A percentile compares a stretch with the other conserved stretches of the same genome.
phyloP scores from a whole-genome alignment of 2,329 filamentous ascomycete species.

The Metarhizium anisopliae region DNA sequence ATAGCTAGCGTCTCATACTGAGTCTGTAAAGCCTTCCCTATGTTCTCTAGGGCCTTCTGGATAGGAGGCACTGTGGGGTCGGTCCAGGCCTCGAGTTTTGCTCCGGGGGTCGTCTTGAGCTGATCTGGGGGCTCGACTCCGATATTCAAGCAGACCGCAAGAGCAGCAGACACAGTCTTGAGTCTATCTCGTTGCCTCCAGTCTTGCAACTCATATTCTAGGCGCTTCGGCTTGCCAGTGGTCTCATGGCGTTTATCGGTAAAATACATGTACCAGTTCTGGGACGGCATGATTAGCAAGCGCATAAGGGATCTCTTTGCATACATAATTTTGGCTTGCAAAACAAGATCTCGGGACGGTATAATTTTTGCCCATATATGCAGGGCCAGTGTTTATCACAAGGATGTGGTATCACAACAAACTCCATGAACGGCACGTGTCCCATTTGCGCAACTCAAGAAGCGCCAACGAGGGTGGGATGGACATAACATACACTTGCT shows the following conservation, averaged over 20 bases:
- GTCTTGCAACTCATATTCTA: slow-evolving; percentile 63
- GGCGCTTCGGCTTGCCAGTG: slow-evolving; percentile 73
- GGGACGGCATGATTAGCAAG: slow-evolving; percentile 9
- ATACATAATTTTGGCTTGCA: background rate
- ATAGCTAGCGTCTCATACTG: slow-evolving; percentile 96
- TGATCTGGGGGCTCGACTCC: slow-evolving; percentile 96
- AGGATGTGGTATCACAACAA: slow-evolving; percentile 4
- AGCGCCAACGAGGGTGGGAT: background rate
- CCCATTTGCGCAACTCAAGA: slow-evolving; percentile 4
- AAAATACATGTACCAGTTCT: slow-evolving; percentile 99
- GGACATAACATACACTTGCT: slow-evolving; percentile 54
- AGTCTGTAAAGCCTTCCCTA: slow-evolving; percentile 89
- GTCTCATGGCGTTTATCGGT: slow-evolving; percentile 97
- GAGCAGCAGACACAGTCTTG: slow-evolving; percentile 91
- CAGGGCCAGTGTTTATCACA: background rate
- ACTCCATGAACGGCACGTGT: slow-evolving; percentile 4
- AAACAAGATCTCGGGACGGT: background rate
- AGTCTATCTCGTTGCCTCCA: slow-evolving; percentile 96
- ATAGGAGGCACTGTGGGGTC: slow-evolving; percentile 76
- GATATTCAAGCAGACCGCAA: slow-evolving; percentile 93
- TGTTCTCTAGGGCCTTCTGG: slow-evolving; percentile 83
- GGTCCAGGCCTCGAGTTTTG: slow-evolving; percentile 93
- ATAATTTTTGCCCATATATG: background rate
- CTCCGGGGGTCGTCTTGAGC: slow-evolving; percentile 86
- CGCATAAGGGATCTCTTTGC: background rate